Base-by-base conservation (phyloP, 2,329 filamentous ascomycete species). In the Penicillium fuscoglaucum region DNA sequence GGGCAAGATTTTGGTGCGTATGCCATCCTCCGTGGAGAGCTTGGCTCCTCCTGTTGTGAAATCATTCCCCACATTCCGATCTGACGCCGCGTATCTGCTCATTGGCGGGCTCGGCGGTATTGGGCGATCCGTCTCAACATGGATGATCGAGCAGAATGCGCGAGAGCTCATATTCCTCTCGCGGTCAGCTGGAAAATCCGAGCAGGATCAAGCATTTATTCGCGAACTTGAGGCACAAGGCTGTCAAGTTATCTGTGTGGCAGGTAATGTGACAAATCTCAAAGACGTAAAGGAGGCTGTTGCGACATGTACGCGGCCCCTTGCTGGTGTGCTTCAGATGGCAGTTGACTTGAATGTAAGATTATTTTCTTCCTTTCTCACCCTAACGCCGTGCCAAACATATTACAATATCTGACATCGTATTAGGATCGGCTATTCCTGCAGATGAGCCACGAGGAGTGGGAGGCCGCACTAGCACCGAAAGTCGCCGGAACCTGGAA, bases 401-500 rank as follows among this genome's bases (percentile, higher is more conserved):
- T 9, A 21, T 9, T 28, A 6, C 2, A 24, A 35, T 29, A 2
- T 33, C 40, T 10, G 28, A 33, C 28, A 3, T 17, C 2, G 28
- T 47, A 12, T 40, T 40, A 66, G 61, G 61, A 66, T 33, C 58
- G 58, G 13, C 35, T 43, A 0, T 63, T 70, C 6, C 59, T 72
- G n/a, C 72, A 75, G 17, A 76, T 78, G 72, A 62, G 57, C 0
- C 71, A 73, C 44, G 62, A 70, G 3, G 66, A 76, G 21, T 79
- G 72, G 66, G 47, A 21, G 0, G 39, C 51, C 1, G 58, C 70
- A 0, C 61, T 75, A 0, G 60, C 61, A 12, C 72, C 75, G 0
- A 80, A 80, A 58, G 67, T 74, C 0, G 21, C 63, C 6, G 73
- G 68, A 12, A 67, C 63, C 5, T 69, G 66, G 68, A 73, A 73